Conservation (phyloP, 257 asterid species). For the Petunia axillaris region DNA sequence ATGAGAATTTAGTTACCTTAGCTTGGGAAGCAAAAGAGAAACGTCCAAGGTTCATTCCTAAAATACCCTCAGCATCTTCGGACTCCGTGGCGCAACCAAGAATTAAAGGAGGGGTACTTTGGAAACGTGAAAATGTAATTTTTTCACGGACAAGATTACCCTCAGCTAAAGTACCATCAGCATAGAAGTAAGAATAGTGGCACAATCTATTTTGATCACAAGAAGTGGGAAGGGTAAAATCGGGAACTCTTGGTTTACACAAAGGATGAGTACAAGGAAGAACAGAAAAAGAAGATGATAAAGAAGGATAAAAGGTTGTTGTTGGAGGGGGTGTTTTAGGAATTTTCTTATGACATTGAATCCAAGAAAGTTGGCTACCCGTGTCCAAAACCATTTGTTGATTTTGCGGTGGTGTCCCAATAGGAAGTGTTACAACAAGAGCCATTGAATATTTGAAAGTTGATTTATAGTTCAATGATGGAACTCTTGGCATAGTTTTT, state of each 20-base stretch:
- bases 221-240: constrained; percentile 77
- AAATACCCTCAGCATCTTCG: constrained; percentile 71
- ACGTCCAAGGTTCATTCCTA: constrained; percentile 89
- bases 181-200: constrained; percentile 82
- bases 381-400: constrained; percentile 88
- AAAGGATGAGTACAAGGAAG: constrained; percentile 75
- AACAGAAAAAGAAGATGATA: constrained; percentile 76
- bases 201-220: constrained; percentile 74
- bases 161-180: constrained; percentile 84
- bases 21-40: constrained; percentile 82
- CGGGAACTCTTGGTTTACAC: constrained; percentile 87
- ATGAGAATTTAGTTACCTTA: constrained; percentile 63
- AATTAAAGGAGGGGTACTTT: constrained; percentile 73
- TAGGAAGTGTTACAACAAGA: constrained; percentile 70
- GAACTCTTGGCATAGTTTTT: neutral
- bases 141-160: constrained; percentile 84
- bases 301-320: constrained; percentile 76
- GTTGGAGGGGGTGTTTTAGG: constrained; percentile 44
- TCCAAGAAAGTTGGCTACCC: constrained; percentile 92
- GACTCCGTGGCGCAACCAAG: constrained; percentile 78
- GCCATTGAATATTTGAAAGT: constrained; percentile 79
- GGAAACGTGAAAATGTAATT: constrained; percentile 58
- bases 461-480: constrained; percentile 53
- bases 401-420: constrained; percentile 89
- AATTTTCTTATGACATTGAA: constrained; percentile 63